These are phyloP conservation scores for Boletus bicolor DNA, from an alignment of 768 basidiomycete species.

Conservation along the genomic window DNA sequence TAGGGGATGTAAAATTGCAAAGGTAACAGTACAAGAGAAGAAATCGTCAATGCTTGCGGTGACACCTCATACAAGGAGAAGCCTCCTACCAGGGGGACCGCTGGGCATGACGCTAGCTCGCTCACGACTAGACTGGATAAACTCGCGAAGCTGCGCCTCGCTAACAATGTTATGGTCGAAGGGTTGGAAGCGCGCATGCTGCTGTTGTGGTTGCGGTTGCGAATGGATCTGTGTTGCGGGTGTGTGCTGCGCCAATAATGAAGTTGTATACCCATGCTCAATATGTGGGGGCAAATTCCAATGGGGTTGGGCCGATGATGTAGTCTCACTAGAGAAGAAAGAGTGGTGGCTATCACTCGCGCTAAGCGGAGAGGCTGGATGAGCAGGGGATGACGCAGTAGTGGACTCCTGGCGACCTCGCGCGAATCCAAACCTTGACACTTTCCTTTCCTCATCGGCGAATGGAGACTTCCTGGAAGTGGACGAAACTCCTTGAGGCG, in stretches of 20 bases:
- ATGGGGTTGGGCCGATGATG: conserved; percentile 38
- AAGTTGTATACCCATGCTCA: conserved; percentile 42
- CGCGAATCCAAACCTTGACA: conserved; percentile 82
- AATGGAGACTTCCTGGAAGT: conserved; percentile 38
- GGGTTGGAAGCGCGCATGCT: conserved; percentile 49
- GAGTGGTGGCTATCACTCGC: conserved; percentile 48
- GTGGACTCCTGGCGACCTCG: conserved; percentile 63
- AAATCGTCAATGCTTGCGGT: conserved; percentile 33
- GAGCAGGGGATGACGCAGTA: conserved; percentile 55
- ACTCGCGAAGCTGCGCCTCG: conserved; percentile 74
- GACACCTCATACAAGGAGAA: conserved; percentile 39
- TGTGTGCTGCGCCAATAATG: conserved; percentile 48
- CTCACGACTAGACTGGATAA: conserved; percentile 69
- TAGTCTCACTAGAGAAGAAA: conserved; percentile 41
- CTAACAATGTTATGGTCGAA: conserved; percentile 55
- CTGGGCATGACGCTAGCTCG: conserved; percentile 39
- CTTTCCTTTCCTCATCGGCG: conserved; percentile 60
- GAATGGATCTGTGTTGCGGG: conserved; percentile 36
- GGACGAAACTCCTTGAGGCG: conserved; percentile 30
- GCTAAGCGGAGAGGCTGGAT: conserved; percentile 53
- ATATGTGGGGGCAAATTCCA: conserved; percentile 45
- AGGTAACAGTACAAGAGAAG: conserved; percentile 26
- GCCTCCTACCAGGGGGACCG: conserved; percentile 46
- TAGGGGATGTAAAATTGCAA: conserved; percentile 21
- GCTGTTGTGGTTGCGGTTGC: conserved; percentile 34